Evolutionary conservation across 257 asterid species (phyloP), one percentile per base, ranked within the genome.

Genomic region (Nicotiana sylvestris): DNA sequence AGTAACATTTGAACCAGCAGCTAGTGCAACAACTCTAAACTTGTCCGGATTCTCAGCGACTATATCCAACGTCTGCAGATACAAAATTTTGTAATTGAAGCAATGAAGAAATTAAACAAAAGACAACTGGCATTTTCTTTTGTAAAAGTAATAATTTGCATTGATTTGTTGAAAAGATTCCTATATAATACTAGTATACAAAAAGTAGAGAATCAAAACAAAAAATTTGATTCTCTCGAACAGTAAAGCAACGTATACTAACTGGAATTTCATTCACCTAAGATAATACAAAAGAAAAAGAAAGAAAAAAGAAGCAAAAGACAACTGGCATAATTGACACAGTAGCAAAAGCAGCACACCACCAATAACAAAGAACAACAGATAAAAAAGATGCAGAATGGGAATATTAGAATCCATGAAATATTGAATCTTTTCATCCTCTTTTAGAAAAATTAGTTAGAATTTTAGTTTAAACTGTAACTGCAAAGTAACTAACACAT

Each of bases 1-100:
- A 58, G 99, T 88, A 64, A 96, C 93, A 84, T 96, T 96, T 70
- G 99, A 96, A 85, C 99, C 98, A 88, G 99, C 98, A 62, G 99
- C 98, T 85, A 96, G 99, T 76, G 99, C 98, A 9, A 96, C 96
- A 27, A 96, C 91, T 81, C 85, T 88, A 83, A 94, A 96, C 84
- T 94, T 96, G 77, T 93, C 97, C 0, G 98, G 98, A 88, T 96
- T 96, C 87, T 96, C 99, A 1, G 98, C 92, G 79, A 96, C 98
- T 86, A 96, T 94, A 90, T 94, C 98, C 85, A 96, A 78, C 6
- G 98, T 94, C 99, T 96, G 85, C 46, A 90, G 61, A 85, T 18
- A 66, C 77, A 64, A 81, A 21, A 69, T 77, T 16, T 43, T 68
- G 33, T 82, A 80, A 76, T 39, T 53, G 32, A 62, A 83, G 85